These are phyloP conservation scores for Astragalus membranaceus DNA, from an alignment of 306 rosid genomes.

Conservation along the genomic window DNA sequence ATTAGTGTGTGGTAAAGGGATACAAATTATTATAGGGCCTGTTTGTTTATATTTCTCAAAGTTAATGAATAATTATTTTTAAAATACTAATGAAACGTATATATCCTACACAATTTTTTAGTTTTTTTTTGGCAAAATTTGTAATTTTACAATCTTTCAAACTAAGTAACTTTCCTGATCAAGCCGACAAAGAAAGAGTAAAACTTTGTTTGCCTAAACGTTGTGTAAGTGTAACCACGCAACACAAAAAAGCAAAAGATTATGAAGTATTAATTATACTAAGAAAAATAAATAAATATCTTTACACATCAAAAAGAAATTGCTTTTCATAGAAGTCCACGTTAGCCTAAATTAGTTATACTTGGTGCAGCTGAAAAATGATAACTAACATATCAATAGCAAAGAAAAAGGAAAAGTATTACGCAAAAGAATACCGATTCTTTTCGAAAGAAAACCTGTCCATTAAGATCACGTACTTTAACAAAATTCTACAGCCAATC, in stretches of 20 bases:
- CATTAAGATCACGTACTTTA: neutral
- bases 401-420: neutral
- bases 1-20: no score
- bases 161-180: neutral
- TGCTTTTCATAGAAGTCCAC: neutral
- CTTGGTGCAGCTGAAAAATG: neutral
- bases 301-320: neutral
- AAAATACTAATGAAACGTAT: no score
- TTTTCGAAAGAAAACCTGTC: conserved; percentile 2
- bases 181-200: neutral
- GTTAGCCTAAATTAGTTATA: neutral
- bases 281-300: no score
- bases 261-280: no score
- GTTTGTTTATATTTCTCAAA: no score
- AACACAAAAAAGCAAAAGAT: neutral
- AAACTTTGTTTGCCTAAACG: neutral
- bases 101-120: no score
- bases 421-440: neutral
- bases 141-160: neutral
- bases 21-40: no score
- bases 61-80: no score
- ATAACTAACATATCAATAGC: neutral
- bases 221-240: no score
- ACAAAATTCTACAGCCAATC: neutral
- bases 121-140: neutral